These are phyloP conservation scores for Ceriops zippeliana DNA, from an alignment of 345 rosid species.

Conservation along the genomic window DNA sequence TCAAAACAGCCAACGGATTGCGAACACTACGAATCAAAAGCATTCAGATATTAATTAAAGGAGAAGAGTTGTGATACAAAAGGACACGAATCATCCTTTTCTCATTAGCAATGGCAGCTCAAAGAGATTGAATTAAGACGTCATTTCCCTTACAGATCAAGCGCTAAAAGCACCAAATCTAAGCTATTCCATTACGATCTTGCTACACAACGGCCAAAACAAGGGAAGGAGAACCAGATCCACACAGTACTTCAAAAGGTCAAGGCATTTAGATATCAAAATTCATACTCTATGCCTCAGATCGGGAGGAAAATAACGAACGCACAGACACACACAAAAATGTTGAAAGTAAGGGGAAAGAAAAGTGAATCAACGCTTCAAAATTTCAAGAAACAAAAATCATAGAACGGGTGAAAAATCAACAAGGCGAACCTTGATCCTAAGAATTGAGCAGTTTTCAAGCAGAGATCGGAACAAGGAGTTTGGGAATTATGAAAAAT, in stretches of 20 bases:
- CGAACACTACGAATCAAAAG: too few relatives aligned
- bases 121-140: neutral
- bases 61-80: too few relatives aligned
- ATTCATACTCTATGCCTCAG: slow-evolving; percentile 1
- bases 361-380: neutral
- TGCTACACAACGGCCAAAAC: neutral
- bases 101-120: neutral
- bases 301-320: slow-evolving; percentile 12
- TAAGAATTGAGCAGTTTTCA: neutral
- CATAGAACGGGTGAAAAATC: too few relatives aligned
- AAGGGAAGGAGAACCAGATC: neutral
- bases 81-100: too few relatives aligned
- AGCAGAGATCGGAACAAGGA: slow-evolving; percentile 2
- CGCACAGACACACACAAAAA: neutral
- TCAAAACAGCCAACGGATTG: too few relatives aligned
- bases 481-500: neutral
- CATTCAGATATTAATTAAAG: too few relatives aligned
- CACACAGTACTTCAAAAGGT: neutral
- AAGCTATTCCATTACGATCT: neutral
- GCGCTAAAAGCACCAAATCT: slow-evolving; percentile 6
- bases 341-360: too few relatives aligned
- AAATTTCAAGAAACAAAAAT: neutral
- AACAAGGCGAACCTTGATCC: neutral
- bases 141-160: slow-evolving; percentile 7
- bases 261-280: neutral